Percentiles rank a stretch among this genome's conserved stretches.
Evolutionary conservation across 257 asterid species (phyloP).

Genomic region (Salvia splendens): DNA sequence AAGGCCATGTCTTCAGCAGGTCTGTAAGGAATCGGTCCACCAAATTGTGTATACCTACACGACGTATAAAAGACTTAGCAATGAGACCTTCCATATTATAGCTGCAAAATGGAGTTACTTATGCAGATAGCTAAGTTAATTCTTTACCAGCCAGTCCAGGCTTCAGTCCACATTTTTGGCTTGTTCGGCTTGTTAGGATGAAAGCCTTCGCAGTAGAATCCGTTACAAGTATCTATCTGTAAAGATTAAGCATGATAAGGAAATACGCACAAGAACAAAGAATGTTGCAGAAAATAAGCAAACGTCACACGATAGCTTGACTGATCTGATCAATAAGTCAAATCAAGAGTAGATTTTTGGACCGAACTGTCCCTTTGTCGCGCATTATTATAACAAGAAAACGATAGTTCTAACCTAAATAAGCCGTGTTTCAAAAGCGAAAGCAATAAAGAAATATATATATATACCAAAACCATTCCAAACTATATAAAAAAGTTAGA

Average conservation of each 20-base stretch:
- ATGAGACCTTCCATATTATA: background rate
- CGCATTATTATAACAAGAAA: background rate
- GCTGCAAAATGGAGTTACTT: background rate
- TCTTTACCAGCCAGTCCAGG: slow-evolving; percentile 90
- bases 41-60: slow-evolving; percentile 69
- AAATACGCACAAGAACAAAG: background rate
- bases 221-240: slow-evolving; percentile 92
- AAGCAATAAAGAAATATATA: background rate
- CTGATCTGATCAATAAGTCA: background rate
- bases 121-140: background rate
- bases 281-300: background rate
- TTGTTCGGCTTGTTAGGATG: slow-evolving; percentile 72
- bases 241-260: slow-evolving; percentile 15
- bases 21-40: slow-evolving; percentile 72
- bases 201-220: slow-evolving; percentile 83
- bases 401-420: background rate
- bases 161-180: slow-evolving; percentile 96
- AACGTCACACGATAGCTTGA: background rate
- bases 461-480: background rate
- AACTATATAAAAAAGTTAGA: no score
- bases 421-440: background rate
- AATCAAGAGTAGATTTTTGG: background rate
- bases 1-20: slow-evolving; percentile 92
- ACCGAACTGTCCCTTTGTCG: slow-evolving; percentile 4
- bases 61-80: background rate